phyloP scores from a whole-genome alignment of 805 yeast genomes.

The Candida namnaoensis region DNA sequence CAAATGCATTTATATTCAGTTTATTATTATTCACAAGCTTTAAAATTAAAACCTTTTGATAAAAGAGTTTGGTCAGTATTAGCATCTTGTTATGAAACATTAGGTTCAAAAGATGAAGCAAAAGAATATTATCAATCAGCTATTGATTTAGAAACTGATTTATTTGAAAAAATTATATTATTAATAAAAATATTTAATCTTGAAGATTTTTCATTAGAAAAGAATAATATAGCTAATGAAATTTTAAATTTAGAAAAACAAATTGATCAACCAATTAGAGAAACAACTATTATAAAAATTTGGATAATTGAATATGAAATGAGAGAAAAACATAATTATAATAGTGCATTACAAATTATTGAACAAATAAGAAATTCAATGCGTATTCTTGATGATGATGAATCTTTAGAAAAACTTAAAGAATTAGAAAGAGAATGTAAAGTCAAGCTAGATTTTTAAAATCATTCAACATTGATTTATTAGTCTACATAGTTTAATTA shows the following conservation, averaged over 20 bases:
- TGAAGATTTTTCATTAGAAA: constrained; percentile 52
- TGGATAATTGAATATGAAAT: not conserved
- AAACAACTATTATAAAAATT: not conserved
- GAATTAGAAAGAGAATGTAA: not conserved
- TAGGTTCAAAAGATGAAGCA: constrained; percentile 63
- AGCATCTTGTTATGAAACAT: constrained; percentile 80
- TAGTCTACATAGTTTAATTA: no score
- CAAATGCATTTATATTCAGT: constrained; percentile 92
- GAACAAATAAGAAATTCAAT: no score
- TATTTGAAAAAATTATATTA: constrained; percentile 43
- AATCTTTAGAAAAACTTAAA: not conserved
- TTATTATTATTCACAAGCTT: constrained; percentile 87
- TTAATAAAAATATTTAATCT: constrained; percentile 34
- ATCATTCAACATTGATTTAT: no score
- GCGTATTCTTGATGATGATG: not conserved
- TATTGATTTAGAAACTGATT: constrained; percentile 43
- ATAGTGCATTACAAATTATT: not conserved
- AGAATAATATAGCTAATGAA: constrained; percentile 32
- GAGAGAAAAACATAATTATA: no score
- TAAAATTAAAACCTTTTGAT: constrained; percentile 81
- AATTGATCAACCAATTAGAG: not conserved
- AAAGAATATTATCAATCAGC: constrained; percentile 80
- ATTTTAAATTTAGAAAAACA: constrained; percentile 5
- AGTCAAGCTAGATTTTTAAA: no score
- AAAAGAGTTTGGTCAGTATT: constrained; percentile 95